These are phyloP conservation scores for Fusarium subglutinans DNA, from an alignment of 2,329 filamentous ascomycete species.

Conservation along the genomic window DNA sequence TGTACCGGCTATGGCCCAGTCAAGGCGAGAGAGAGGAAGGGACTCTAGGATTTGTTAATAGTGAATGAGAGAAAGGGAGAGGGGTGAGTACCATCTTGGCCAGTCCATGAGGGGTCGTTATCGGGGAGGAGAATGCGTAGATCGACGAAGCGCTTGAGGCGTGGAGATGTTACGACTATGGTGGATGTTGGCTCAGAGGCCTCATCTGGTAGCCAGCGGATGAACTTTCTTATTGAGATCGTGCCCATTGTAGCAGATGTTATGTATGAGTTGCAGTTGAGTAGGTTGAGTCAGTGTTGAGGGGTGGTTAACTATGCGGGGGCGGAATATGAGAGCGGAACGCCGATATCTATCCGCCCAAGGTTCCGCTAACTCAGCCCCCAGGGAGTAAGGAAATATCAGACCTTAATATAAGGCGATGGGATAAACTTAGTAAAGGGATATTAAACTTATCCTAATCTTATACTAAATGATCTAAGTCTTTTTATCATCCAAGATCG, in stretches of 20 bases:
- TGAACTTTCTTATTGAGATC: slow-evolving; percentile 67
- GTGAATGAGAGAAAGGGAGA: too few species aligned
- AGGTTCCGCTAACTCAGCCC: background rate
- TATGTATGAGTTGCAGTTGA: background rate
- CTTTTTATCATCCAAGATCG: too few species aligned
- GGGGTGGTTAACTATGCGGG: background rate
- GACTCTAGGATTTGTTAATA: slow-evolving; percentile 18
- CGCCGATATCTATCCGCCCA: background rate
- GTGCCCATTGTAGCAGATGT: slow-evolving; percentile 42
- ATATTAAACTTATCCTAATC: too few species aligned
- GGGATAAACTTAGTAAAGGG: too few species aligned
- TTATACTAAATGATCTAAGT: too few species aligned
- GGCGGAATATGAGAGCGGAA: slow-evolving; percentile 12
- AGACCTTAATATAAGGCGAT: too few species aligned
- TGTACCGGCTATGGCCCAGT: slow-evolving; percentile 73
- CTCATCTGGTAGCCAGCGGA: slow-evolving; percentile 64
- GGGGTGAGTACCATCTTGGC: slow-evolving; percentile 25
- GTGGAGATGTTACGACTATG: slow-evolving; percentile 69
- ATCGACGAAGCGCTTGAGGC: slow-evolving; percentile 65
- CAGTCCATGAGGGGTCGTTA: slow-evolving; percentile 24
- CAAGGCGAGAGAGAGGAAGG: slow-evolving; percentile 53
- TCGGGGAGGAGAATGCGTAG: slow-evolving; percentile 60
- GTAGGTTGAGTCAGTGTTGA: background rate
- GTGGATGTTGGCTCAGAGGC: slow-evolving; percentile 70
- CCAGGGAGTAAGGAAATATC: fast-evolving